phyloP scores from a whole-genome alignment of 2,329 filamentous ascomycete species.

The Fusarium stilboides region DNA sequence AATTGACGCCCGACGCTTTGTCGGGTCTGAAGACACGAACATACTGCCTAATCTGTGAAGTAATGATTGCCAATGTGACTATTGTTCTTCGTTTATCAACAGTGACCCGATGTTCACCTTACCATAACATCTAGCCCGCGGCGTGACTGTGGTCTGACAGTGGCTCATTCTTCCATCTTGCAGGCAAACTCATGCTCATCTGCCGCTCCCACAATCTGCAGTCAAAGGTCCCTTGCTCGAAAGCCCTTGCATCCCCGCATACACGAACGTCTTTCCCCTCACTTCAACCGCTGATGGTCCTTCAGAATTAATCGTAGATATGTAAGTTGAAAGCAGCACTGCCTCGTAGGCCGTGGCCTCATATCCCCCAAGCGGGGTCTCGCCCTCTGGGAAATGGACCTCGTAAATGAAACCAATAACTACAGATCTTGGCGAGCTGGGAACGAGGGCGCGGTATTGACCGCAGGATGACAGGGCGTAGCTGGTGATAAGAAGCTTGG shows the following conservation, averaged over 20 bases:
- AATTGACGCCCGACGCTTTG: slow-evolving; percentile 23
- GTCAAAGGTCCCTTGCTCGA: slow-evolving; percentile 14
- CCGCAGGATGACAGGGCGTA: slow-evolving; percentile 9
- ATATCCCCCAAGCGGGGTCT: slow-evolving; percentile 17
- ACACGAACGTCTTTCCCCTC: slow-evolving; percentile 16
- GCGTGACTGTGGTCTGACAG: slow-evolving; percentile 7
- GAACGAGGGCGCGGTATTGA: slow-evolving; percentile 12
- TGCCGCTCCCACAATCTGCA: slow-evolving; percentile 9
- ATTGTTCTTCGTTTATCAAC: not conserved
- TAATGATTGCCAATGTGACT: slow-evolving; percentile 4
- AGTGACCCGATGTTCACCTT: slow-evolving; percentile 2
- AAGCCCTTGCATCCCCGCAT: slow-evolving; percentile 16
- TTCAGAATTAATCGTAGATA: not conserved
- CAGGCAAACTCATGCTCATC: slow-evolving; percentile 5
- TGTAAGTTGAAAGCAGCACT: slow-evolving; percentile 2
- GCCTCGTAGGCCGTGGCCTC: slow-evolving; percentile 12
- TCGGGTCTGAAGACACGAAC: slow-evolving; percentile 25
- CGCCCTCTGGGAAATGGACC: slow-evolving; percentile 14
- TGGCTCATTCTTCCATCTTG: not conserved
- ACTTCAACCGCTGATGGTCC: not conserved
- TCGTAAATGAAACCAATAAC: slow-evolving; percentile 10
- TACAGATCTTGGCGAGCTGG: slow-evolving; percentile 1
- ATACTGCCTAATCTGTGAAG: not conserved
- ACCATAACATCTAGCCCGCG: slow-evolving; percentile 8
- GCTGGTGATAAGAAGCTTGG: slow-evolving; percentile 14